phyloP scores from a whole-genome alignment of 306 rosid genomes.

The Inga oerstediana region DNA sequence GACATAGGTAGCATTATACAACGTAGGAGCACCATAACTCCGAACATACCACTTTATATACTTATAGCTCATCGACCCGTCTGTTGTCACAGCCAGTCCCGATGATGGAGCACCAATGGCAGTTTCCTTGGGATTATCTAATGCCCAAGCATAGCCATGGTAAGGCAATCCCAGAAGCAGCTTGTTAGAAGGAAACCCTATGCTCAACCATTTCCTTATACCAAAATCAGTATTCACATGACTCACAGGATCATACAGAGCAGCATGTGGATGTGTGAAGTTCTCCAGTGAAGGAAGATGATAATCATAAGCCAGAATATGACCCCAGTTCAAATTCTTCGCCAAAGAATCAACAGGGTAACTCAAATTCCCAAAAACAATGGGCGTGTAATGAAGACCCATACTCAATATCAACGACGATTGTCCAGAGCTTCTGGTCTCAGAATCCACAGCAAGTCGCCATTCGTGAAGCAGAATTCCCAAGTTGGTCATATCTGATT shows the following conservation, averaged over 20 bases:
- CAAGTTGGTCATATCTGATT: slow-evolving; percentile 35
- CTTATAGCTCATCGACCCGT: slow-evolving; percentile 45
- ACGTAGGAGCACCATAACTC: slow-evolving; percentile 38
- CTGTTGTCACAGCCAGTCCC: slow-evolving; percentile 44
- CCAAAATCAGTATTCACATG: slow-evolving; percentile 44
- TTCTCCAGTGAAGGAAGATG: slow-evolving; percentile 31
- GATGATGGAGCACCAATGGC: slow-evolving; percentile 40
- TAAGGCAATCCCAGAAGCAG: slow-evolving; percentile 55
- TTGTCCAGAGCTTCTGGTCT: slow-evolving; percentile 36
- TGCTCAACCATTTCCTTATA: slow-evolving; percentile 46
- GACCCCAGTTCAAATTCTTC: slow-evolving; percentile 50
- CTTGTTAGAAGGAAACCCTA: slow-evolving; percentile 42
- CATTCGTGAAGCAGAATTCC: slow-evolving; percentile 50
- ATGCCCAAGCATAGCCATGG: slow-evolving; percentile 55
- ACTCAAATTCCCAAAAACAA: slow-evolving; percentile 18
- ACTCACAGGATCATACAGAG: slow-evolving; percentile 47
- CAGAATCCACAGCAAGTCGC: slow-evolving; percentile 45
- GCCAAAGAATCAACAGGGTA: slow-evolving; percentile 48
- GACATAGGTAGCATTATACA: slow-evolving; percentile 46
- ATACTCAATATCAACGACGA: slow-evolving; percentile 46
- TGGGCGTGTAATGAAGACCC: slow-evolving; percentile 37
- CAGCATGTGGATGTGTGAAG: slow-evolving; percentile 47
- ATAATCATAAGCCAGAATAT: slow-evolving; percentile 43
- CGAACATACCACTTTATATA: slow-evolving; percentile 35
- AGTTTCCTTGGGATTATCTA: slow-evolving; percentile 31